Evolutionary conservation across 768 basidiomycete genomes (phyloP), one percentile per base, ranked within the genome.

Genomic region (Austroboletus eburneus): DNA sequence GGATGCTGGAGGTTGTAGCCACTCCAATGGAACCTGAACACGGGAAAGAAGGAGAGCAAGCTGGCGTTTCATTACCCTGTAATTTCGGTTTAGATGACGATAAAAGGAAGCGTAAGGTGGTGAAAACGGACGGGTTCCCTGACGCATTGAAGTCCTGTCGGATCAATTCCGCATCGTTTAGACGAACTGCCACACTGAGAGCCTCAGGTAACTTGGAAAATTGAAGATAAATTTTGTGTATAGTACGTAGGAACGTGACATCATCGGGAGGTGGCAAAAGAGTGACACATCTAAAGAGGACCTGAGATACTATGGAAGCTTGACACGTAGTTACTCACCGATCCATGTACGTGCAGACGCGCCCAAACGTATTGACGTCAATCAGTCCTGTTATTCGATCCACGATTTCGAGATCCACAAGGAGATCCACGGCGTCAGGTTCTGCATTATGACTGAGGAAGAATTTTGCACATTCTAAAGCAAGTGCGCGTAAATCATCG

Each of bases 321-420:
- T 4, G 27, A 38, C 22, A 24, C 22, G 1, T 6, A 33, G 20
- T 33, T 41, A 70, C 82, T 55, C 56, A 90, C 88, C 87, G 80
- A 63, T 95, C 83, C 91, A 98, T 97, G 65, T 99, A 99, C 41
- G 87, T 82, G 57, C 93, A 95, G 5, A 99, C 94, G 42, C 96
- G 83, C 40, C 72, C 74, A 59, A 78, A 98, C 0, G 89, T 94
- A 67, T 94, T 89, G 22, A 83, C 76, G 56, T 98, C 94, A 17
- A 96, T 85, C 35, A 93, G 69, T 10, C 80, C 71, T 16, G 78
- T 75, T 53, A 97, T 83, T 59, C 80, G 78, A 50, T 83, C 77
- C 21, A 96, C 85, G 55, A 88, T 87, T 65, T 99, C 96, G 55
- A 98, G 69, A 58, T 97, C 96, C 59, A 96, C 84, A 48, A 98